phyloP scores from a whole-genome alignment of 2,329 filamentous ascomycete species.

The Pseudopyricularia javanii region DNA sequence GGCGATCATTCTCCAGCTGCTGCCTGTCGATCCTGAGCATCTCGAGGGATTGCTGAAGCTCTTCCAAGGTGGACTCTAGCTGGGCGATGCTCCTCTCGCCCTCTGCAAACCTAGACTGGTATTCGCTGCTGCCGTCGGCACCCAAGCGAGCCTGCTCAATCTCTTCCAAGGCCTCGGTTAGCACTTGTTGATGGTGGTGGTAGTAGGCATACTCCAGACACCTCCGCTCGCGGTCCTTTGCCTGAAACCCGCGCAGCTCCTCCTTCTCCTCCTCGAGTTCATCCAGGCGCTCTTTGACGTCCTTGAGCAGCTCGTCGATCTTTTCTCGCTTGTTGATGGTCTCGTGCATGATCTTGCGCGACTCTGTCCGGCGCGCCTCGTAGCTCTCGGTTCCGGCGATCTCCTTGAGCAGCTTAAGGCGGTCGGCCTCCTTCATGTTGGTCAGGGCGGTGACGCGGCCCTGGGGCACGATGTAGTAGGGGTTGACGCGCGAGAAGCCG shows the following conservation, averaged over 20 bases:
- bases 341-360: conserved; percentile 91
- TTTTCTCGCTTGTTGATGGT: conserved; percentile 90
- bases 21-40: conserved; percentile 73
- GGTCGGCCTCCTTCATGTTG: conserved; percentile 91
- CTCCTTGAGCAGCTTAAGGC: conserved; percentile 83
- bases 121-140: conserved; percentile 72
- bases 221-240: conserved; percentile 82
- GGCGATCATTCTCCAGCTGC: conserved; percentile 82
- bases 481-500: conserved; percentile 92
- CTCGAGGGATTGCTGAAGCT: conserved; percentile 71
- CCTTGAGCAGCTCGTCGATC: conserved; percentile 83
- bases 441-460: conserved; percentile 91
- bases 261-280: conserved; percentile 97
- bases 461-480: conserved; percentile 98
- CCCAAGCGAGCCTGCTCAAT: conserved; percentile 76
- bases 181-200: conserved; percentile 72
- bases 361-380: conserved; percentile 81
- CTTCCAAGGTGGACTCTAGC: conserved; percentile 67
- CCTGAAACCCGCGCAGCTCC: conserved; percentile 84
- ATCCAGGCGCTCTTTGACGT: conserved; percentile 77
- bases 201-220: conserved; percentile 94
- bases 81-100: conserved; percentile 69
- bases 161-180: conserved; percentile 65
- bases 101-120: conserved; percentile 61
- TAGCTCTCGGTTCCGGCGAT: conserved; percentile 98